These are phyloP conservation scores for Apiosordaria backusii DNA, from an alignment of 495 filamentous ascomycete species.

Conservation along the genomic window DNA sequence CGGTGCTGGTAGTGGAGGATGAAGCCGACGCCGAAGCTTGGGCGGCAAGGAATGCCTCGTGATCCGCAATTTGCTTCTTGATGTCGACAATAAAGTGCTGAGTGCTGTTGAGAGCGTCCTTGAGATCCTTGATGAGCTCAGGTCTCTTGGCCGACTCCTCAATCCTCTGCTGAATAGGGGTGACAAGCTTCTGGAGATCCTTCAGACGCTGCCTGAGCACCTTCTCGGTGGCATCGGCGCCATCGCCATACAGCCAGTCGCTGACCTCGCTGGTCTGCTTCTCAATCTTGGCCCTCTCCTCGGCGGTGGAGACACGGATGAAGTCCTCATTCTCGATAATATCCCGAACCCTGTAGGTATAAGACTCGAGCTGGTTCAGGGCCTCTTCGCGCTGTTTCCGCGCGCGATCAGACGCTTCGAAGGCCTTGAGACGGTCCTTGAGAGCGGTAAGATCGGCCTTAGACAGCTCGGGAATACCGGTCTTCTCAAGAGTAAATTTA, in stretches of 20 bases:
- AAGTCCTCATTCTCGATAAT: constrained; percentile 73
- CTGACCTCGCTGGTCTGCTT: constrained; percentile 62
- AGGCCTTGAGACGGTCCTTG: constrained; percentile 69
- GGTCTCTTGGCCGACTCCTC: constrained; percentile 65
- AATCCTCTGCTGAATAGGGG: constrained; percentile 63
- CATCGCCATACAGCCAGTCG: constrained; percentile 90
- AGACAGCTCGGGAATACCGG: constrained; percentile 57
- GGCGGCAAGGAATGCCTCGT: constrained; percentile 46
- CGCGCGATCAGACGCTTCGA: constrained; percentile 76
- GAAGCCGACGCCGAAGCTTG: constrained; percentile 39
- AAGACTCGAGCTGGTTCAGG: constrained; percentile 88
- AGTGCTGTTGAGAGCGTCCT: constrained; percentile 58
- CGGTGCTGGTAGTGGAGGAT: constrained; percentile 34
- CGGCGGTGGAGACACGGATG: constrained; percentile 60
- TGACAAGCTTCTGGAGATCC: constrained; percentile 65
- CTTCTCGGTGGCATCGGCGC: constrained; percentile 66
- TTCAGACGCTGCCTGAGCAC: constrained; percentile 69
- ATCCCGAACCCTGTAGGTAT: constrained; percentile 86
- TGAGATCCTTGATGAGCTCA: constrained; percentile 58
- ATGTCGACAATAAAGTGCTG: constrained; percentile 49
- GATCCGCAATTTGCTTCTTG: constrained; percentile 45
- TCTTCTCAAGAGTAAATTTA: constrained; percentile 55
- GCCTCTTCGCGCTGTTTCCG: constrained; percentile 79
- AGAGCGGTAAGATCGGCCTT: constrained; percentile 60
- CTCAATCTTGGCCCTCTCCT: constrained; percentile 59